Evolutionary conservation across 331 rosid species (phyloP), one percentile per base, ranked within the genome.

Genomic region (Acacia pycnantha): DNA sequence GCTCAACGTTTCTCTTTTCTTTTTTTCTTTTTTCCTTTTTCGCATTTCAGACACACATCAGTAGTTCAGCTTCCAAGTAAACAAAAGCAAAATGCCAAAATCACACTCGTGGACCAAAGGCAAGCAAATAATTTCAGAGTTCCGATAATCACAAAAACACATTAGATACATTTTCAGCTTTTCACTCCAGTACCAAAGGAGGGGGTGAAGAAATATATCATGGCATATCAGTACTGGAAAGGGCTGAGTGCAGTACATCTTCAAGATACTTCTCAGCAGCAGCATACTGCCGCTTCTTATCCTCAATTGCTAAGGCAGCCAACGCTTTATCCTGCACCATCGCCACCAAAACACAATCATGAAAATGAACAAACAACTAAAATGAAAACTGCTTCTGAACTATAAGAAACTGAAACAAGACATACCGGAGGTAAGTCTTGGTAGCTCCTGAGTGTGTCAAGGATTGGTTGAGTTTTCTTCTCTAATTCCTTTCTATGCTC

Each of bases 281-380:
- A 65, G 92, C 93, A 76, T 83, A 93, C 82, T 93, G 98, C 84
- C 92, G 86, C 85, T 95, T 95, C 92, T 93, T 95, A 82, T 93
- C 97, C 92, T 95, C 99, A 54, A 95, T 95, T 69, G 99, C 98
- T 40, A 95, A 87, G 80, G 97, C 98, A 81, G 99, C 99, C 89
- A 93, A 83, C 67, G 99, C 98, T 88, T 93, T 95, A 78, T 95
- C 98, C 99, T 92, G 93, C 26, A 73, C 16, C 77, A 48, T 73
- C 62, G 62, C 61, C 62, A 62, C 75, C 58, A 37, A 33, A 37
- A 33, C 76, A 66, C 8, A 77, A 4, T 75, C 69, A 44, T 70
- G 41, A 68, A 3, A 13, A 24, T 29, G 77, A 62, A 88, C 12
- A 79, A 81, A 66, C 48, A 29, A 47, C 43, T 48, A 47, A 27